Percentiles rank a stretch among this genome's conserved stretches.
These are phyloP conservation scores for Calonectria pseudoturangicola DNA, from an alignment of 2,329 filamentous ascomycete genomes.

Conservation along the genomic window DNA sequence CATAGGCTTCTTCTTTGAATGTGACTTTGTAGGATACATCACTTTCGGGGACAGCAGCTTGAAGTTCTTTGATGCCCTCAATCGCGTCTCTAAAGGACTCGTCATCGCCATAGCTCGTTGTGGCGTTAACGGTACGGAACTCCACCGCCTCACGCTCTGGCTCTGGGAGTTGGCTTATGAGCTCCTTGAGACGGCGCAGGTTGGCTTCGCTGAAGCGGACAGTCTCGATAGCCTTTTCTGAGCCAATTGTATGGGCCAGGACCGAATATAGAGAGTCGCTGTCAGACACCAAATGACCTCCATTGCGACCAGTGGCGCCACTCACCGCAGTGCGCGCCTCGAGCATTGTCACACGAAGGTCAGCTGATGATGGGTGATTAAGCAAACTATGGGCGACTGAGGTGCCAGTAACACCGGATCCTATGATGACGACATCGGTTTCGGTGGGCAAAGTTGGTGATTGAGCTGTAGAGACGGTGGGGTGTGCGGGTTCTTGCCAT, in stretches of 20 bases:
- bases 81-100: conserved; percentile 35
- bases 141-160: conserved; percentile 37
- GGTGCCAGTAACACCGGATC: conserved; percentile 56
- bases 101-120: conserved; percentile 36
- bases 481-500: conserved; percentile 46
- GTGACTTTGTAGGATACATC: conserved; percentile 42
- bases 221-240: conserved; percentile 63
- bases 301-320: conserved; percentile 58
- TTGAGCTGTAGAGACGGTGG: conserved; percentile 50
- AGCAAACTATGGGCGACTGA: conserved; percentile 51
- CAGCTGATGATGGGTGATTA: conserved; percentile 37
- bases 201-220: conserved; percentile 61
- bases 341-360: conserved; percentile 49
- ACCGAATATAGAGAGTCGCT: conserved; percentile 62
- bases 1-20: neutral
- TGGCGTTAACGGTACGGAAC: conserved; percentile 37
- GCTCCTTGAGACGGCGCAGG: conserved; percentile 36
- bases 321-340: conserved; percentile 55
- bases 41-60: conserved; percentile 32
- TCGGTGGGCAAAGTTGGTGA: conserved; percentile 40
- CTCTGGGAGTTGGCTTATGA: conserved; percentile 30
- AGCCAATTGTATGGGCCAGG: conserved; percentile 56
- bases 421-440: conserved; percentile 54
- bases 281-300: conserved; percentile 54
- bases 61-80: conserved; percentile 23